Evolutionary conservation across 2,329 filamentous ascomycete genomes (phyloP).

Genomic region (Albophoma yamanashiensis): DNA sequence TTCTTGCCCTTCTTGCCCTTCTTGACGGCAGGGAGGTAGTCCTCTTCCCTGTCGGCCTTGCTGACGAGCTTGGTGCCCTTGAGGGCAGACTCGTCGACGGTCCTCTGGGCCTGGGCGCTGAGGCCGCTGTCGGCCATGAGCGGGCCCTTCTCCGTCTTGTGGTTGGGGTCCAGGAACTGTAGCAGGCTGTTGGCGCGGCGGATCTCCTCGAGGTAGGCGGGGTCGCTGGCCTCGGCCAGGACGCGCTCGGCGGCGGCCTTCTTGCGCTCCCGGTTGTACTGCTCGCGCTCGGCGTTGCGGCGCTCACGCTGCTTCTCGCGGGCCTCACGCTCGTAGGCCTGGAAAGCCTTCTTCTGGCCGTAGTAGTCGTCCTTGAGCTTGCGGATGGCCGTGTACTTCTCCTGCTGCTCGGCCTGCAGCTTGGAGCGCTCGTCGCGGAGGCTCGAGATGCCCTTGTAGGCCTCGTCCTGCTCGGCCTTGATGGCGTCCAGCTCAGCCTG

Average conservation of each 20-base stretch:
- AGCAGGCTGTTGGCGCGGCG: slow-evolving; percentile 79
- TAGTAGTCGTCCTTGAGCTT: slow-evolving; percentile 88
- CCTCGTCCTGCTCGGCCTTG: slow-evolving; percentile 85
- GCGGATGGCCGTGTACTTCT: slow-evolving; percentile 72
- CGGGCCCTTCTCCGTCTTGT: slow-evolving; percentile 54
- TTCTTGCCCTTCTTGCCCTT: slow-evolving; percentile 81
- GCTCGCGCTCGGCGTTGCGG: slow-evolving; percentile 70
- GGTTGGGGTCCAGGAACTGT: slow-evolving; percentile 77
- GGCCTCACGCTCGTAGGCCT: slow-evolving; percentile 74
- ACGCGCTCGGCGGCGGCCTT: slow-evolving; percentile 66
- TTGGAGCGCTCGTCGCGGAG: slow-evolving; percentile 80
- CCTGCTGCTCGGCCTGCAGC: slow-evolving; percentile 76
- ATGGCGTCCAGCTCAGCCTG: slow-evolving; percentile 82
- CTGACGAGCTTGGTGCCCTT: slow-evolving; percentile 76
- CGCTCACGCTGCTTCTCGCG: slow-evolving; percentile 68
- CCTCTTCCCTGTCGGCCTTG: slow-evolving; percentile 83
- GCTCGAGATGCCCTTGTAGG: slow-evolving; percentile 75
- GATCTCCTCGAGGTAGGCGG: slow-evolving; percentile 89
- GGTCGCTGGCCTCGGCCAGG: slow-evolving; percentile 72
- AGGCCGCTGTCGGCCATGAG: slow-evolving; percentile 60
- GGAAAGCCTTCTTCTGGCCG: slow-evolving; percentile 68
- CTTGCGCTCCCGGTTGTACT: slow-evolving; percentile 59
- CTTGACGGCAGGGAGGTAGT: slow-evolving; percentile 73
- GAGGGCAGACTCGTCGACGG: slow-evolving; percentile 70
- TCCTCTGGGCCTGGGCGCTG: slow-evolving; percentile 68